A percentile compares a stretch with the other conserved stretches of the same genome.
These are phyloP conservation scores for Dissophora globulifera DNA, from an alignment of 192 early-diverging fungal genomes.

Conservation along the genomic window DNA sequence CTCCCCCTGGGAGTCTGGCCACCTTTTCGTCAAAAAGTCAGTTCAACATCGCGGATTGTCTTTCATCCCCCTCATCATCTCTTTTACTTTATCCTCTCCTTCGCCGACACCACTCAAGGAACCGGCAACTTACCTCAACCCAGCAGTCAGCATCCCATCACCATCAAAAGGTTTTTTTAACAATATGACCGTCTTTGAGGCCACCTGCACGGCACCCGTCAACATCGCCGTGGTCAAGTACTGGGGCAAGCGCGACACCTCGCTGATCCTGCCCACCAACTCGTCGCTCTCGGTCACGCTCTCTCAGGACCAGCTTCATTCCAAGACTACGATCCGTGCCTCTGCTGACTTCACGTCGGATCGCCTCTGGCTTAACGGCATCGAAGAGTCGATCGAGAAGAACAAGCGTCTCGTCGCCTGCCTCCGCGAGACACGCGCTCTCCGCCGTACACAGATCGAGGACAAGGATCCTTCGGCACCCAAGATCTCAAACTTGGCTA, in stretches of 20 bases:
- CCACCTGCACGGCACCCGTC: slow-evolving; percentile 95
- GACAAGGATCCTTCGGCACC: slow-evolving; percentile 55
- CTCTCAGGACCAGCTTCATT: slow-evolving; percentile 94
- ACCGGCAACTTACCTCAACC: too few relatives aligned
- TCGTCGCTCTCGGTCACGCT: slow-evolving; percentile 97
- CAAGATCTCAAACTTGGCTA: slow-evolving; percentile 68
- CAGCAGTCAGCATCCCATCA: too few relatives aligned
- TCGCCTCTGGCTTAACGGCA: slow-evolving; percentile 96
- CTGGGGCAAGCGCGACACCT: slow-evolving; percentile 96
- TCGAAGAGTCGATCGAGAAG: slow-evolving; percentile 82
- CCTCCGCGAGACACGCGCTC: slow-evolving; percentile 76
- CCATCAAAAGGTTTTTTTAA: too few relatives aligned
- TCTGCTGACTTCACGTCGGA: slow-evolving; percentile 70
- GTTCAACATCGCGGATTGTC: too few relatives aligned
- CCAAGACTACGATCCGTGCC: slow-evolving; percentile 90
- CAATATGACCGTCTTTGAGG: slow-evolving; percentile 51
- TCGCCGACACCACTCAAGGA: background rate
- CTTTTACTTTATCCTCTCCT: slow-evolving; percentile 6
- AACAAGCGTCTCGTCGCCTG: slow-evolving; percentile 89
- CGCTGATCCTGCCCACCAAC: slow-evolving; percentile 96
- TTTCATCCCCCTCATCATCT: background rate
- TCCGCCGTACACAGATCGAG: slow-evolving; percentile 82
- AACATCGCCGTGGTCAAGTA: slow-evolving; percentile 99
- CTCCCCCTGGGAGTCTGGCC: too few relatives aligned
- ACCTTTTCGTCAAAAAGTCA: too few relatives aligned